Conservation (phyloP, 352 stramenopile species). For the Plasmopara halstedii region DNA sequence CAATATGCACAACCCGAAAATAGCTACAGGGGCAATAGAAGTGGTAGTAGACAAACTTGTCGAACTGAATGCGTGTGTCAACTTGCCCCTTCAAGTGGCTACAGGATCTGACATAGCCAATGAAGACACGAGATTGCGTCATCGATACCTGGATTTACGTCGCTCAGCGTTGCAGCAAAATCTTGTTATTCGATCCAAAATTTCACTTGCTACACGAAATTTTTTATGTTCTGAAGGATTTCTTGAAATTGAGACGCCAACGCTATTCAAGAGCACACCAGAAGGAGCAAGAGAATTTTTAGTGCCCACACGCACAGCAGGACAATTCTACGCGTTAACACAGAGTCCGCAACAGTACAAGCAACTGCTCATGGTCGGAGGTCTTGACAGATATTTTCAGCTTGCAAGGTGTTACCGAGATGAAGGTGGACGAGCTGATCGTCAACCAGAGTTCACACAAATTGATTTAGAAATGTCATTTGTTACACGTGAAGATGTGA, state of each 20-base stretch:
- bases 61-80: constrained; percentile 53
- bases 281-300: constrained; percentile 84
- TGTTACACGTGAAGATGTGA: constrained; percentile 63
- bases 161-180: constrained; percentile 71
- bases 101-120: constrained; percentile 43
- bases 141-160: constrained; percentile 79
- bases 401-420: constrained; percentile 86
- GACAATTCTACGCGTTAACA: constrained; percentile 81
- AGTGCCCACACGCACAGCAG: constrained; percentile 59
- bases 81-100: constrained; percentile 57
- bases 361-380: constrained; percentile 86
- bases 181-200: constrained; percentile 60
- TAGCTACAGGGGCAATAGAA: constrained; percentile 69
- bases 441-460: constrained; percentile 88
- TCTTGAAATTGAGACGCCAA: constrained; percentile 84
- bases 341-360: constrained; percentile 91
- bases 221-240: constrained; percentile 66
- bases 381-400: constrained; percentile 86
- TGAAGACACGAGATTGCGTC: constrained; percentile 66
- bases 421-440: constrained; percentile 79
- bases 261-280: constrained; percentile 83
- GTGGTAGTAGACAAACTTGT: constrained; percentile 55
- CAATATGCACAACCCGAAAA: constrained; percentile 63
- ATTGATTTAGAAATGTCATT: constrained; percentile 89
- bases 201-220: constrained; percentile 63